phyloP scores from a whole-genome alignment of 2,329 filamentous ascomycete genomes.

The Scortechinia acanthostroma region DNA sequence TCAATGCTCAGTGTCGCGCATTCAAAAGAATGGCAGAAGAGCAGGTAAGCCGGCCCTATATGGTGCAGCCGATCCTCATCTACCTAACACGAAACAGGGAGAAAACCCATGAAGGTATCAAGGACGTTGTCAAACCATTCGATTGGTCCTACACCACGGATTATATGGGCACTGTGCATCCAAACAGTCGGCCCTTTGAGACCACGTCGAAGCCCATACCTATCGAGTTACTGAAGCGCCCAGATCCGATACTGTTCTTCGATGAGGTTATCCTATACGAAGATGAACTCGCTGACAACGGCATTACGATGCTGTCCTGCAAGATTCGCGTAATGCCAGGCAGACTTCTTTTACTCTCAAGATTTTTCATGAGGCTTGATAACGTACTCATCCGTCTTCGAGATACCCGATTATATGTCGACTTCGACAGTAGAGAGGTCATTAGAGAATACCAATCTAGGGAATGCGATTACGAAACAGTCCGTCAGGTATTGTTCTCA shows the following conservation, averaged over 20 bases:
- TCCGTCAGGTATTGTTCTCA: slow-evolving; percentile 36
- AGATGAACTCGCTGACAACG: slow-evolving; percentile 71
- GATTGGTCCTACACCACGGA: slow-evolving; percentile 74
- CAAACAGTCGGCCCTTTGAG: slow-evolving; percentile 8
- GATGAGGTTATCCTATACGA: slow-evolving; percentile 70
- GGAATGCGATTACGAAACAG: slow-evolving; percentile 58
- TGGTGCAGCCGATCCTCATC: no score
- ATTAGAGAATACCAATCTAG: slow-evolving; percentile 65
- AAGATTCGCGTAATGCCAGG: slow-evolving; percentile 70
- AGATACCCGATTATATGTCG: slow-evolving; percentile 65
- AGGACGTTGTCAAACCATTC: slow-evolving; percentile 69
- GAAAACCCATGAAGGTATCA: slow-evolving; percentile 64
- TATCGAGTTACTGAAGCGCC: slow-evolving; percentile 57
- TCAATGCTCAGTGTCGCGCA: slow-evolving; percentile 69
- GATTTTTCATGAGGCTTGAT: slow-evolving; percentile 69
- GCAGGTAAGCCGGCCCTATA: no score
- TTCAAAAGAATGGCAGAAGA: slow-evolving; percentile 53
- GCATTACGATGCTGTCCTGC: slow-evolving; percentile 64
- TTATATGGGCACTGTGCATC: slow-evolving; percentile 52
- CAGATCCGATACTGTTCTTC: slow-evolving; percentile 69
- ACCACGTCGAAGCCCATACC: slow-evolving; percentile 36
- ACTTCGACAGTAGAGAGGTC: slow-evolving; percentile 56
- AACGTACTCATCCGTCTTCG: slow-evolving; percentile 62
- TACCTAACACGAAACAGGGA: no score
- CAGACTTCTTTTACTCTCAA: slow-evolving; percentile 53